phyloP scores from a whole-genome alignment of 352 stramenopile species.

The Phytophthora pinifolia region DNA sequence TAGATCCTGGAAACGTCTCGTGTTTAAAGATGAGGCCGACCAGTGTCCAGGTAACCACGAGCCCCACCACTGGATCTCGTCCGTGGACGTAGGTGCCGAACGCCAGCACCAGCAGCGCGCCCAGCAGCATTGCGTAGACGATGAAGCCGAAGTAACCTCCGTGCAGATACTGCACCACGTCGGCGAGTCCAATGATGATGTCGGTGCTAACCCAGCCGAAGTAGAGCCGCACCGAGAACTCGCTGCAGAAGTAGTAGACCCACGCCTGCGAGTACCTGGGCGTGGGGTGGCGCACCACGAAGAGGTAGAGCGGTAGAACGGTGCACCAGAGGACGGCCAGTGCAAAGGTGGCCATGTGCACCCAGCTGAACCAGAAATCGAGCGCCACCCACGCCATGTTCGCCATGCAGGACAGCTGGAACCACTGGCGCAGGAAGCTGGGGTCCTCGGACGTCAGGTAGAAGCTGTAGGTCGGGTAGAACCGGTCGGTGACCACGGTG shows the following conservation, averaged over 20 bases:
- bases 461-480: constrained; percentile 58
- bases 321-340: constrained; percentile 62
- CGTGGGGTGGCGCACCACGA: constrained; percentile 50
- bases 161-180: constrained; percentile 53
- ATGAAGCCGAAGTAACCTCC: constrained; percentile 44
- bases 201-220: constrained; percentile 58
- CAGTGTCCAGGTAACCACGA: constrained; percentile 50
- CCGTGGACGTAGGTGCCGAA: constrained; percentile 53
- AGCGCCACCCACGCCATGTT: constrained; percentile 53
- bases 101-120: constrained; percentile 41
- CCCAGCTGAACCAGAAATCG: constrained; percentile 53
- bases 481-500: constrained; percentile 52
- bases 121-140: constrained; percentile 46
- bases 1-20: constrained; percentile 37
- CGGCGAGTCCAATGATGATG: constrained; percentile 42
- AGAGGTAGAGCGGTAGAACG: constrained; percentile 53
- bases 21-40: constrained; percentile 43
- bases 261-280: constrained; percentile 42
- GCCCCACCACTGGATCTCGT: constrained; percentile 46
- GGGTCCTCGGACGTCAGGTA: constrained; percentile 51
- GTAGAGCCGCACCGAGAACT: constrained; percentile 58
- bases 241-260: constrained; percentile 58
- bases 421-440: constrained; percentile 52
- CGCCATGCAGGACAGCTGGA: constrained; percentile 49
- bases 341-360: constrained; percentile 56